Evolutionary conservation across 306 rosid genomes (phyloP).

Genomic region (Morella rubra): DNA sequence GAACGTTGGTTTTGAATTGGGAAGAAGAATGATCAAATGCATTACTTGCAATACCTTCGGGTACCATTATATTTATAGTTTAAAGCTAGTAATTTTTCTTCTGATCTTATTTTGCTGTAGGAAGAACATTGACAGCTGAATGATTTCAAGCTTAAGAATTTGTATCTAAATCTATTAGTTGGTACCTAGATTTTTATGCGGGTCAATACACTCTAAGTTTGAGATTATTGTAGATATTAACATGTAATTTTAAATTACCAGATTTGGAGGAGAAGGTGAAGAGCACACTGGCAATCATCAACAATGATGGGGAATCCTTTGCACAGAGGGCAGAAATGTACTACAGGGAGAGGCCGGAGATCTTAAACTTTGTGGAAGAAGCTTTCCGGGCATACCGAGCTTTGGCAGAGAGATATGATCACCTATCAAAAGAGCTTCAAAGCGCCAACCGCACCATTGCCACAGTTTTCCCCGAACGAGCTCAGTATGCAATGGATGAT

Average conservation of each 20-base stretch:
- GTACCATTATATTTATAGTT: background rate
- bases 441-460: conserved; percentile 90
- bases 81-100: background rate
- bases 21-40: no score
- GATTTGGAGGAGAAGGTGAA: conserved; percentile 86
- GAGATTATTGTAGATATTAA: conserved; percentile 3
- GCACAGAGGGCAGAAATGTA: conserved; percentile 93
- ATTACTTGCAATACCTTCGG: no score
- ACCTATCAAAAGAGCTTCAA: conserved; percentile 75
- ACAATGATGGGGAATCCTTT: conserved; percentile 79
- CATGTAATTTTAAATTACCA: conserved; percentile 30
- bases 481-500: conserved; percentile 60
- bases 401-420: conserved; percentile 78
- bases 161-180: background rate
- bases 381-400: conserved; percentile 70
- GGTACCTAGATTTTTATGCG: background rate
- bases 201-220: background rate
- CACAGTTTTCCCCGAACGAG: conserved; percentile 67
- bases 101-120: background rate
- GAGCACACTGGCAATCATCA: conserved; percentile 58
- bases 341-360: conserved; percentile 80
- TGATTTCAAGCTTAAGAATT: background rate
- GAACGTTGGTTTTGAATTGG: no score
- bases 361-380: conserved; percentile 68
- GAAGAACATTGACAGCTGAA: background rate